phyloP scores from a whole-genome alignment of 768 basidiomycete genomes.

The Hemileccinum rubropunctum region DNA sequence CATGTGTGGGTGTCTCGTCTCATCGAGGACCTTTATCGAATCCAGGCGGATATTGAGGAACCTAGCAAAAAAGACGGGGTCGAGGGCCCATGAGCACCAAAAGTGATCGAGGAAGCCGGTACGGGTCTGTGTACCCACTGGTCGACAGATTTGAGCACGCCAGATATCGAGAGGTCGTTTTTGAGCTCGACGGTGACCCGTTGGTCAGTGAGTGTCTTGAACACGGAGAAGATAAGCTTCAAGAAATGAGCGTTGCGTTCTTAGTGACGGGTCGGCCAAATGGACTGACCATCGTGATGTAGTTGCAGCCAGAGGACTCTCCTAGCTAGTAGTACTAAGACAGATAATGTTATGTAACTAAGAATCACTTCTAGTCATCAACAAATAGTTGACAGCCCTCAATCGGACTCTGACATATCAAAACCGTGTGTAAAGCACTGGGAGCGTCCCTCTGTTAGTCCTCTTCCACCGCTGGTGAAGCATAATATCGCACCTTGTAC shows the following conservation, averaged over 20 bases:
- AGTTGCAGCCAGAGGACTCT: background rate
- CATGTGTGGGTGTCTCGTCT: constrained; percentile 96
- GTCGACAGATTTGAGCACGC: constrained; percentile 95
- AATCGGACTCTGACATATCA: constrained; percentile 36
- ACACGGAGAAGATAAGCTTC: constrained; percentile 92
- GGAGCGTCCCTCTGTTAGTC: background rate
- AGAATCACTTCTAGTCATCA: background rate
- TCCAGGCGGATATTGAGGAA: constrained; percentile 97
- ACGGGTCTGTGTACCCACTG: constrained; percentile 57
- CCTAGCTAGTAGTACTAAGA: background rate
- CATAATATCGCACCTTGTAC: constrained; percentile 57
- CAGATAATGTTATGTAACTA: background rate
- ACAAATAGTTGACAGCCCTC: background rate
- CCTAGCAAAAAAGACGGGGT: constrained; percentile 37
- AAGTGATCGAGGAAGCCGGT: background rate
- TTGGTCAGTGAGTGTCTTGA: constrained; percentile 98
- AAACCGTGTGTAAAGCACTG: constrained; percentile 33
- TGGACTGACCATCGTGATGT: constrained; percentile 26
- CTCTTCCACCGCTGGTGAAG: background rate
- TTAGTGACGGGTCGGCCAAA: background rate
- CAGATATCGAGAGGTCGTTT: constrained; percentile 96
- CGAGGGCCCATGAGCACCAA: constrained; percentile 1
- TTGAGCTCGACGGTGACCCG: constrained; percentile 96
- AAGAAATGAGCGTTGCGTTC: constrained; percentile 8
- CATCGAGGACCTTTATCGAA: constrained; percentile 88